These are phyloP conservation scores for Cryptococcus sp. DNA, from an alignment of 1,284 basidiomycete genomes.

Conservation along the genomic window DNA sequence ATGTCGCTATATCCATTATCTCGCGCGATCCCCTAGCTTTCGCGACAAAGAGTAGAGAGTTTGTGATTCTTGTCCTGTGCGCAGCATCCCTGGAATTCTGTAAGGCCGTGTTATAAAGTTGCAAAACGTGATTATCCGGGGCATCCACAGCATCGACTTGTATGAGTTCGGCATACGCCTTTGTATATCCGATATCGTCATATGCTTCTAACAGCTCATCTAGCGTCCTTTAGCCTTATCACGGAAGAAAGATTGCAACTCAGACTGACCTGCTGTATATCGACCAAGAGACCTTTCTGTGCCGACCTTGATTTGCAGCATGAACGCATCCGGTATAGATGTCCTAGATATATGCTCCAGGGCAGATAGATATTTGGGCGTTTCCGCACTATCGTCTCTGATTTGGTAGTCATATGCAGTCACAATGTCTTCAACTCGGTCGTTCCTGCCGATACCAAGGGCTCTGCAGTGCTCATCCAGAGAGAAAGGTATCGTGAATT, in stretches of 20 bases:
- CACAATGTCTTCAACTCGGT: conserved; percentile 22
- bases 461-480: too few species aligned
- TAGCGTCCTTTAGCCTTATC: conserved; percentile 5
- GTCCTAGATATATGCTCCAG: conserved; percentile 26
- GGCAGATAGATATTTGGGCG: conserved; percentile 24
- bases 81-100: conserved; percentile 9
- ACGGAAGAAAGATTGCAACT: too few species aligned
- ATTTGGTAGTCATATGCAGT: conserved; percentile 36
- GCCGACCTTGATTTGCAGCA: conserved; percentile 27
- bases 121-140: conserved; percentile 30
- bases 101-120: conserved; percentile 28
- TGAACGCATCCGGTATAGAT: conserved; percentile 16
- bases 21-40: conserved; percentile 16
- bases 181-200: conserved; percentile 23
- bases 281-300: conserved; percentile 34
- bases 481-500: too few species aligned
- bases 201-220: conserved; percentile 36
- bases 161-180: conserved; percentile 17
- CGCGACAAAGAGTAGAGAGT: conserved; percentile 31
- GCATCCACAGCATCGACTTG: conserved; percentile 24
- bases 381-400: conserved; percentile 13
- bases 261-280: conserved; percentile 23
- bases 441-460: conserved; percentile 24
- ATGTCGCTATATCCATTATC: conserved; percentile 26
- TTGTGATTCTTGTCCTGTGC: conserved; percentile 13